Conservation (phyloP, 768 basidiomycete genomes). For the Pholiota molesta region DNA sequence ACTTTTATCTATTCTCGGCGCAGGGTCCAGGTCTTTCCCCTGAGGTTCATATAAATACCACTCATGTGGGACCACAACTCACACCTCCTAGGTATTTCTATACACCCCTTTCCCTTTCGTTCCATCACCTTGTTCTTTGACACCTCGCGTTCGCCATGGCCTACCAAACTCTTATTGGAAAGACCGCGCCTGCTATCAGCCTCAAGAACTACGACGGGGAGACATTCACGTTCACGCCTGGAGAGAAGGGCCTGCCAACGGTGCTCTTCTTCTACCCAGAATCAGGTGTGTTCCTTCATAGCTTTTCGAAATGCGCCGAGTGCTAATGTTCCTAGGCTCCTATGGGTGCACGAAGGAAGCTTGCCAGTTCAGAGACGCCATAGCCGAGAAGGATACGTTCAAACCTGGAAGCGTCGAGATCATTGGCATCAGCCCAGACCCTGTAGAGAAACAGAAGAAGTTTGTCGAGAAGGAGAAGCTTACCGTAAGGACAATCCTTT, state of each 20-base stretch:
- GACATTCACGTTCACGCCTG: slow-evolving; percentile 61
- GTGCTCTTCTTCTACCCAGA: slow-evolving; percentile 82
- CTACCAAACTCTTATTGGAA: slow-evolving; percentile 45
- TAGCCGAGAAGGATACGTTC: slow-evolving; percentile 67
- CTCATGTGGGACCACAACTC: neutral
- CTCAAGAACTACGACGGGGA: slow-evolving; percentile 68
- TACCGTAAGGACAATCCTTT: slow-evolving; percentile 44
- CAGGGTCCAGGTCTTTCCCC: neutral
- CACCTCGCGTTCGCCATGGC: slow-evolving; percentile 12
- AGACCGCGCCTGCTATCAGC: slow-evolving; percentile 66
- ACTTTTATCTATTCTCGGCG: neutral
- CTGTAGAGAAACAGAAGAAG: slow-evolving; percentile 70
- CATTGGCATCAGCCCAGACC: slow-evolving; percentile 75
- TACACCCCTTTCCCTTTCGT: neutral
- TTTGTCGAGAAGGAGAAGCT: slow-evolving; percentile 76
- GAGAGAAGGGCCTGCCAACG: slow-evolving; percentile 57
- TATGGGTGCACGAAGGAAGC: slow-evolving; percentile 83
- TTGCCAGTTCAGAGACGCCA: slow-evolving; percentile 80
- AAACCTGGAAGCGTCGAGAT: slow-evolving; percentile 65
- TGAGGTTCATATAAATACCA: slow-evolving; percentile 6
- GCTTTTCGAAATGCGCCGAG: neutral
- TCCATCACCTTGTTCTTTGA: slow-evolving; percentile 7
- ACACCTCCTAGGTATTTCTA: slow-evolving; percentile 12
- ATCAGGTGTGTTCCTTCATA: slow-evolving; percentile 46
- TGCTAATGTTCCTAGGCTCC: slow-evolving; percentile 47